Percentiles rank a stretch among this genome's conserved stretches.
These are phyloP conservation scores for Solanum ossicruentum DNA, from an alignment of 257 asterid species.

Conservation along the genomic window DNA sequence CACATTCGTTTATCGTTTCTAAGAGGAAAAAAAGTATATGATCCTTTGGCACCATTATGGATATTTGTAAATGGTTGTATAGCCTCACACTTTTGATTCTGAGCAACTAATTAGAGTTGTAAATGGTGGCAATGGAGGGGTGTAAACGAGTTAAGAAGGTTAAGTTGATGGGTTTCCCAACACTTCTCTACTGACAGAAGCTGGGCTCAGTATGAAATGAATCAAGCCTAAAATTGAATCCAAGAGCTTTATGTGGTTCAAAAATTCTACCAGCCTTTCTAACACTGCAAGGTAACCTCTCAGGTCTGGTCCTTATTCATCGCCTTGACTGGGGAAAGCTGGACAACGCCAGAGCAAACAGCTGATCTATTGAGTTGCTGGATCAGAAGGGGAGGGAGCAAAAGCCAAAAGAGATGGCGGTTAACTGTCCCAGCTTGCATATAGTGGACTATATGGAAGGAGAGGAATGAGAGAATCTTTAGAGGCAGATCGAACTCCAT, in stretches of 20 bases:
- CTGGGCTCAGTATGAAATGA: not conserved
- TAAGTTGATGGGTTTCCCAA: not conserved
- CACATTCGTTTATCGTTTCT: not conserved
- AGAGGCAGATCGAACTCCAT: no score
- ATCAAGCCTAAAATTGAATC: not conserved
- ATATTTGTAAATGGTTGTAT: not conserved
- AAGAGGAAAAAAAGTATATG: not conserved
- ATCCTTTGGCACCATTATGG: not conserved
- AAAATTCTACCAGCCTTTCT: not conserved
- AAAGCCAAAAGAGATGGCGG: no score
- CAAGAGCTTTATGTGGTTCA: not conserved
- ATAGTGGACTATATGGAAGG: no score
- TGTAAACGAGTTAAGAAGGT: not conserved
- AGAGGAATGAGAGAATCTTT: no score
- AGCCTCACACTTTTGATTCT: not conserved
- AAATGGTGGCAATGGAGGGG: not conserved
- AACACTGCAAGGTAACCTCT: no score
- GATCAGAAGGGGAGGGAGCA: no score
- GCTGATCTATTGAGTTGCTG: no score
- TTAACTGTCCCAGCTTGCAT: no score
- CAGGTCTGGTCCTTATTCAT: no score
- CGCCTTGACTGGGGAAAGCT: no score
- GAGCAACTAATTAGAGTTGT: not conserved
- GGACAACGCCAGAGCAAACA: no score
- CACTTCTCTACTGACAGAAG: not conserved